Percentiles rank a stretch among this genome's conserved stretches.
phyloP scores from a whole-genome alignment of 169 alveolate genomes.

The Perkinsus olseni region DNA sequence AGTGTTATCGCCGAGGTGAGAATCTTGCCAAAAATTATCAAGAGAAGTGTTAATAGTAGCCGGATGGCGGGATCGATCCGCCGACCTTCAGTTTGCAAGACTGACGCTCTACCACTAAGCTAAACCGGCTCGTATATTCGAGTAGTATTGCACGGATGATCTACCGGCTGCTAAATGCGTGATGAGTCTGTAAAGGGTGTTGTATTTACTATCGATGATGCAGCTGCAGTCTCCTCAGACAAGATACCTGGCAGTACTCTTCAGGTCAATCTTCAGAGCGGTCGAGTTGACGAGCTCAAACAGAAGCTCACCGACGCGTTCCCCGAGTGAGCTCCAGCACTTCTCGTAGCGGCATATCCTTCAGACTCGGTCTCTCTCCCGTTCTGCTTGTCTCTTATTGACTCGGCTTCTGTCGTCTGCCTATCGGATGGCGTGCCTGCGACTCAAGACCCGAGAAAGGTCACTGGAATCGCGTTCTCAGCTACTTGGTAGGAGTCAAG shows the following conservation, averaged over 20 bases:
- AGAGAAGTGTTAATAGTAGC: not conserved
- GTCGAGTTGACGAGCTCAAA: not conserved
- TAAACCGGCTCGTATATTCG: not conserved
- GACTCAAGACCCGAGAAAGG: no score
- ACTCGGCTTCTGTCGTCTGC: no score
- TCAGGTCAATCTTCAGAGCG: not conserved
- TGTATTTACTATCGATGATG: not conserved
- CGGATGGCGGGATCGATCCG: constrained; percentile 4
- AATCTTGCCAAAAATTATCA: no score
- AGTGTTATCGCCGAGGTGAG: not conserved
- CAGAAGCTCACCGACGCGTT: not conserved
- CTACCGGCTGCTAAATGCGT: no score
- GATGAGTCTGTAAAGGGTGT: not conserved
- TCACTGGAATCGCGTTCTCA: not conserved
- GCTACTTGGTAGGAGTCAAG: not conserved
- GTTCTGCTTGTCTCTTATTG: no score
- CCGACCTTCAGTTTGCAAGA: constrained; percentile 1
- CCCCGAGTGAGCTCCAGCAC: not conserved
- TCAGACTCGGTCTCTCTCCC: not conserved
- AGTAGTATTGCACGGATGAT: no score
- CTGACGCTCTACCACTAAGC: constrained; percentile 4
- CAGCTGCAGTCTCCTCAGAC: not conserved
- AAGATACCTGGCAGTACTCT: not conserved
- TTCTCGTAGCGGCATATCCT: not conserved
- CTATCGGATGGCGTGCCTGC: no score